phyloP scores from a whole-genome alignment of 2,329 filamentous ascomycete genomes.

The Plenodomus tracheiphilus region DNA sequence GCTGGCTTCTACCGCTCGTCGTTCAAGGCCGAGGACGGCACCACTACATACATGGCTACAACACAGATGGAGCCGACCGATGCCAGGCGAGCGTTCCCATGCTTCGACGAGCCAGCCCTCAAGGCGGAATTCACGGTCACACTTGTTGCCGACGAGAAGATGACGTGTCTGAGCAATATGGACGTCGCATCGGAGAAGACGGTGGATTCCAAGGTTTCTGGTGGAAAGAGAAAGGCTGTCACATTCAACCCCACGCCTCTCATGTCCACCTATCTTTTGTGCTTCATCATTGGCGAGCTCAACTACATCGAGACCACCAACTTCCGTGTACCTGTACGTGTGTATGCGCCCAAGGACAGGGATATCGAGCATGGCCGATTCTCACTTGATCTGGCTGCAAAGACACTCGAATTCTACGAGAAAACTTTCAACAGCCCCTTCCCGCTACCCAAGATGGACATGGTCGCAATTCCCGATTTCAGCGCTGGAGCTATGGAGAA shows the following conservation, averaged over 20 bases:
- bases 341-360: constrained; percentile 90
- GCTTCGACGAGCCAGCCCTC: constrained; percentile 92
- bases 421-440: constrained; percentile 88
- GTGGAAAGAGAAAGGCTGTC: constrained; percentile 76
- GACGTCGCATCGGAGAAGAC: constrained; percentile 81
- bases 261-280: constrained; percentile 96
- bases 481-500: constrained; percentile 98
- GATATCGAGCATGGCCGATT: constrained; percentile 91
- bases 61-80: constrained; percentile 98
- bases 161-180: constrained; percentile 97
- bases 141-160: constrained; percentile 82
- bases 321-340: constrained; percentile 88
- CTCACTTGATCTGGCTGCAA: constrained; percentile 85
- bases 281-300: constrained; percentile 91
- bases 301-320: constrained; percentile 90
- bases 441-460: constrained; percentile 91
- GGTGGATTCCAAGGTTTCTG: constrained; percentile 65
- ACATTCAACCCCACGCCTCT: constrained; percentile 89
- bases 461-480: constrained; percentile 95
- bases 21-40: constrained; percentile 81
- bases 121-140: constrained; percentile 94
- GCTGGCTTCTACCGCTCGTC: constrained; percentile 96
- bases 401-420: constrained; percentile 91
- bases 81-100: constrained; percentile 88
- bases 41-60: constrained; percentile 80